phyloP scores from a whole-genome alignment of 1,284 basidiomycete genomes.

The Hymenochaete sp. region DNA sequence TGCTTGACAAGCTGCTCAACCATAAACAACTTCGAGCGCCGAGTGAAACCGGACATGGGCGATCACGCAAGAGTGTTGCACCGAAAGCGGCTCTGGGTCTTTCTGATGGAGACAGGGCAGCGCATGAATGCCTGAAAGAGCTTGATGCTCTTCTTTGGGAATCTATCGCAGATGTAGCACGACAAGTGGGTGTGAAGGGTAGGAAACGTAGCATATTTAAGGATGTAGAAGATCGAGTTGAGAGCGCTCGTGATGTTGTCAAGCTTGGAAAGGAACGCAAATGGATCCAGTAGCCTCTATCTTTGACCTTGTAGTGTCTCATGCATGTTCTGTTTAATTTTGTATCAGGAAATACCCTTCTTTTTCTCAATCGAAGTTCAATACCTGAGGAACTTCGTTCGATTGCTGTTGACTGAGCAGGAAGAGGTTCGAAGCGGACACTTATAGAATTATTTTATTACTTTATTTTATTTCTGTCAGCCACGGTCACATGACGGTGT shows the following conservation, averaged over 20 bases:
- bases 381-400: too few relatives aligned
- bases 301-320: too few relatives aligned
- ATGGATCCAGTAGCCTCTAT: constrained; percentile 21
- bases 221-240: too few relatives aligned
- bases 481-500: too few relatives aligned
- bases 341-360: too few relatives aligned
- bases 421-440: too few relatives aligned
- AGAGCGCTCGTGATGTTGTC: constrained; percentile 27
- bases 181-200: not conserved
- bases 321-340: too few relatives aligned
- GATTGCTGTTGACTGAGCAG: too few relatives aligned
- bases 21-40: constrained; percentile 59
- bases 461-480: too few relatives aligned
- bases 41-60: constrained; percentile 9
- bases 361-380: too few relatives aligned
- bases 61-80: constrained; percentile 22
- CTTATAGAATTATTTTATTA: too few relatives aligned
- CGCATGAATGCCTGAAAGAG: constrained; percentile 28
- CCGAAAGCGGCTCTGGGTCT: constrained; percentile 15
- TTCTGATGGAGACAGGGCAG: constrained; percentile 26
- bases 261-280: constrained; percentile 23
- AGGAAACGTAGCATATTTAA: too few relatives aligned
- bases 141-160: constrained; percentile 25
- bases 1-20: constrained; percentile 60
- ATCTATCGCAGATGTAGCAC: constrained; percentile 4